These are phyloP conservation scores for Neonectria sp. DNA, from an alignment of 2,329 filamentous ascomycete species.

Conservation along the genomic window DNA sequence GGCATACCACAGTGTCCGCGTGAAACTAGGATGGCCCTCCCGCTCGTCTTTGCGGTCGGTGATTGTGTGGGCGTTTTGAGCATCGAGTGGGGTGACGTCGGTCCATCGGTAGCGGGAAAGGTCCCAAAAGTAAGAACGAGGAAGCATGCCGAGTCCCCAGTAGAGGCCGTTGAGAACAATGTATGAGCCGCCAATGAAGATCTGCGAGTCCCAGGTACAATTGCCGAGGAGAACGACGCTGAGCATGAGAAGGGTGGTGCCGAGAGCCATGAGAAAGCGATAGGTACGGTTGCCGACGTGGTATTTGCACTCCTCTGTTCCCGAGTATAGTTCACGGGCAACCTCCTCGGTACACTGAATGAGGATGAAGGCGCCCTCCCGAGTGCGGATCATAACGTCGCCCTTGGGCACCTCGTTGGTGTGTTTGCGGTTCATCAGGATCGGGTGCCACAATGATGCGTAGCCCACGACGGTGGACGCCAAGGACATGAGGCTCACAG, in stretches of 20 bases:
- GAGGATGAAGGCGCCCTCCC: constrained; percentile 72
- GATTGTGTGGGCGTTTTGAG: constrained; percentile 52
- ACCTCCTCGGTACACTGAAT: constrained; percentile 72
- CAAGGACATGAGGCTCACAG: constrained; percentile 66
- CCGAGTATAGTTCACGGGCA: constrained; percentile 73
- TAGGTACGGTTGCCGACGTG: constrained; percentile 63
- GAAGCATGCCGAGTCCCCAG: constrained; percentile 69
- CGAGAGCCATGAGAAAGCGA: constrained; percentile 68
- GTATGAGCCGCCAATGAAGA: constrained; percentile 70
- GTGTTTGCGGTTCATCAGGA: constrained; percentile 66
- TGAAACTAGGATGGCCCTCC: constrained; percentile 65
- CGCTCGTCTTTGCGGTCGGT: constrained; percentile 50
- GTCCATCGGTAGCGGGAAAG: constrained; percentile 64
- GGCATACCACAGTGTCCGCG: constrained; percentile 71
- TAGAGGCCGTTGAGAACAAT: constrained; percentile 73
- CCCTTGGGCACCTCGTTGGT: constrained; percentile 65
- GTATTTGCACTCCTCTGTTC: constrained; percentile 73
- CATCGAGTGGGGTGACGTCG: constrained; percentile 59
- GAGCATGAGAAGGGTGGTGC: constrained; percentile 73
- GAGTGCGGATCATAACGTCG: constrained; percentile 74
- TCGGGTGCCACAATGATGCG: constrained; percentile 71
- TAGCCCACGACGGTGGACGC: constrained; percentile 69
- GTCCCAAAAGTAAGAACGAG: constrained; percentile 69
- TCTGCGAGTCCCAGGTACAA: constrained; percentile 73
- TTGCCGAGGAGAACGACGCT: constrained; percentile 74